phyloP scores from a whole-genome alignment of 306 rosid genomes.

The Lupinus albus region DNA sequence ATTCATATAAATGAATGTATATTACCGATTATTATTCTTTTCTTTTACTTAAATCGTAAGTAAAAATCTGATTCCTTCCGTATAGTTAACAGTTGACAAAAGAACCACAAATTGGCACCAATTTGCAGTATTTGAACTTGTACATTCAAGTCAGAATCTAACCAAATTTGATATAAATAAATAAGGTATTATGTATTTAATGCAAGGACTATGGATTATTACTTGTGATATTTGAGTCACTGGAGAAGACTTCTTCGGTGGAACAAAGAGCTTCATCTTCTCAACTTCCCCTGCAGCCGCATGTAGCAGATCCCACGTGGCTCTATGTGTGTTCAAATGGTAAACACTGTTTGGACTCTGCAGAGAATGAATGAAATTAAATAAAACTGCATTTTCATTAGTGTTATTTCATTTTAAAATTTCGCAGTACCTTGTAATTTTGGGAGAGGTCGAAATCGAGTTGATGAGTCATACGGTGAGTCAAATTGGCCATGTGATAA shows the following conservation, averaged over 20 bases:
- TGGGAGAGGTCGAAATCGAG: constrained; percentile 26
- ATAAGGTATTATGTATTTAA: no score
- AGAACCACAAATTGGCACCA: no score
- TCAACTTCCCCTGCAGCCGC: constrained; percentile 77
- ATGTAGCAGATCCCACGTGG: constrained; percentile 68
- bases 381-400: not conserved
- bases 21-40: no score
- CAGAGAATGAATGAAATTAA: constrained; percentile 50
- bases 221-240: not conserved
- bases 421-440: constrained; percentile 45
- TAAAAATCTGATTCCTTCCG: no score
- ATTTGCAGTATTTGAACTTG: no score
- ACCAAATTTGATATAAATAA: no score
- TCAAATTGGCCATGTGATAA: constrained; percentile 61
- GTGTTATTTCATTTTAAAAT: no score
- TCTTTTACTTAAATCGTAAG: no score
- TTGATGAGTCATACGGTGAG: constrained; percentile 56
- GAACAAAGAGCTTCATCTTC: constrained; percentile 52
- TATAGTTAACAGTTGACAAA: no score
- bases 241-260: constrained; percentile 37
- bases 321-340: constrained; percentile 35
- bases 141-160: no score
- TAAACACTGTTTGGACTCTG: constrained; percentile 72
- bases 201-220: no score
- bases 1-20: no score